Evolutionary conservation across 768 basidiomycete genomes (phyloP).

Genomic region (Piloderma croceum): DNA sequence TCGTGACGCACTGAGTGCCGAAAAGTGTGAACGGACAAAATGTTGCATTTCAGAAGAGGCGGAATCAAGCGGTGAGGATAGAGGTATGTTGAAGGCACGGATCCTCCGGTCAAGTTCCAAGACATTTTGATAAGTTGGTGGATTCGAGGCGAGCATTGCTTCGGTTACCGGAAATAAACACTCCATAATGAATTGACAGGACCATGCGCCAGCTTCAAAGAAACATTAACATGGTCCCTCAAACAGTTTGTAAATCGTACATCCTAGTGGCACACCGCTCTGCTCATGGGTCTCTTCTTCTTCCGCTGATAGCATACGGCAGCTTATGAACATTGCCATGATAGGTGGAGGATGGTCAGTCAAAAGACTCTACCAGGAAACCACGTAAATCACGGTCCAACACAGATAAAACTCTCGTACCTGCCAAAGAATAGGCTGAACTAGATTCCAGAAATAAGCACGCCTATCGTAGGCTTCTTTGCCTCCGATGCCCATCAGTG

Average conservation of each 20-base stretch:
- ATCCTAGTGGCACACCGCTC: constrained; percentile 39
- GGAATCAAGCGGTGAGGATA: constrained; percentile 10
- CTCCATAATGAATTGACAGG: constrained; percentile 34
- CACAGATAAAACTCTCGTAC: constrained; percentile 21
- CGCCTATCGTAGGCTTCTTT: constrained; percentile 50
- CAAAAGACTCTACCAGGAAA: constrained; percentile 32
- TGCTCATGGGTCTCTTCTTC: constrained; percentile 42
- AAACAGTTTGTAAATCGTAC: constrained; percentile 32
- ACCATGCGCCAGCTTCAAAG: constrained; percentile 43
- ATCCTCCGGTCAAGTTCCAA: constrained; percentile 48
- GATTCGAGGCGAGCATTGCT: constrained; percentile 34
- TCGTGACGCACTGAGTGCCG: constrained; percentile 19
- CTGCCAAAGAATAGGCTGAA: constrained; percentile 47
- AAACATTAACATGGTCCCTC: constrained; percentile 1
- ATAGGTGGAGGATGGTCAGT: constrained; percentile 46
- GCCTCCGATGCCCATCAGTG: constrained; percentile 43
- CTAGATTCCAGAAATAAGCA: constrained; percentile 51
- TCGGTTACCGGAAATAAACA: constrained; percentile 41
- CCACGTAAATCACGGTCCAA: not conserved
- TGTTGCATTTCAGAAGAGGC: constrained; percentile 36
- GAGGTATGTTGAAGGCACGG: constrained; percentile 26
- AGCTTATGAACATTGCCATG: constrained; percentile 38
- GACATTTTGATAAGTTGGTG: constrained; percentile 41
- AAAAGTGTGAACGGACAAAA: constrained; percentile 10
- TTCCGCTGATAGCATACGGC: constrained; percentile 39